phyloP scores from a whole-genome alignment of 2,329 filamentous ascomycete genomes.

The Aspergillus calidoustus region DNA sequence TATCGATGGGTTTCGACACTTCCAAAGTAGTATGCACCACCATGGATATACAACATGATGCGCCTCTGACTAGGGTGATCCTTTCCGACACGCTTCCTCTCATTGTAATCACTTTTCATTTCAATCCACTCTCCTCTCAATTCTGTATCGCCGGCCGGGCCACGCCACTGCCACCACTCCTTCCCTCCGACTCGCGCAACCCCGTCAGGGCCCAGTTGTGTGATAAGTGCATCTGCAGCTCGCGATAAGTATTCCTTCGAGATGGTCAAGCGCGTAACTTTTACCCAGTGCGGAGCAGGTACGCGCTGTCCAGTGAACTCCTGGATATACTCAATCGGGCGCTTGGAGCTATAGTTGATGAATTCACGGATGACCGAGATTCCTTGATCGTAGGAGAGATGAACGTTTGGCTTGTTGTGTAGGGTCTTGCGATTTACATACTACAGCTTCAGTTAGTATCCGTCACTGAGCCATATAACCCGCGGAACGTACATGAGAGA shows the following conservation, averaged over 20 bases:
- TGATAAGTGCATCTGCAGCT: slow-evolving; percentile 69
- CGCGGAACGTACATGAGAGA: slow-evolving; percentile 73
- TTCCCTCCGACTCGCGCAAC: slow-evolving; percentile 76
- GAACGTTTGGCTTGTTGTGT: slow-evolving; percentile 79
- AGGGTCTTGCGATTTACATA: slow-evolving; percentile 80
- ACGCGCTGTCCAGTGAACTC: slow-evolving; percentile 92
- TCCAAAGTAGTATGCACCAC: slow-evolving; percentile 93
- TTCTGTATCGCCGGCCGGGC: slow-evolving; percentile 58
- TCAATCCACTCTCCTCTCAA: slow-evolving; percentile 94
- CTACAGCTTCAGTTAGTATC: slow-evolving; percentile 47
- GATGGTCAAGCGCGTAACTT: slow-evolving; percentile 71
- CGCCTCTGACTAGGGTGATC: slow-evolving; percentile 63
- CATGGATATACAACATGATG: slow-evolving; percentile 92
- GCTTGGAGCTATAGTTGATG: slow-evolving; percentile 79
- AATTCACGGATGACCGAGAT: slow-evolving; percentile 86
- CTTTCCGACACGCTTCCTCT: slow-evolving; percentile 62
- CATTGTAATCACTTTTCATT: slow-evolving; percentile 81
- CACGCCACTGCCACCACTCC: slow-evolving; percentile 88
- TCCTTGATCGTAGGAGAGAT: slow-evolving; percentile 93
- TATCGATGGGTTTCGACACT: slow-evolving; percentile 97
- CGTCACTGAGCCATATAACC: too few relatives aligned
- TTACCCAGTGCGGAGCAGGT: slow-evolving; percentile 85
- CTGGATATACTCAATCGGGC: slow-evolving; percentile 92
- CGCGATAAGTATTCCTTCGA: slow-evolving; percentile 65
- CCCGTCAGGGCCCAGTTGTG: slow-evolving; percentile 78